These are phyloP conservation scores for Rhynchosporium secalis DNA, from an alignment of 2,329 filamentous ascomycete species.

Conservation along the genomic window DNA sequence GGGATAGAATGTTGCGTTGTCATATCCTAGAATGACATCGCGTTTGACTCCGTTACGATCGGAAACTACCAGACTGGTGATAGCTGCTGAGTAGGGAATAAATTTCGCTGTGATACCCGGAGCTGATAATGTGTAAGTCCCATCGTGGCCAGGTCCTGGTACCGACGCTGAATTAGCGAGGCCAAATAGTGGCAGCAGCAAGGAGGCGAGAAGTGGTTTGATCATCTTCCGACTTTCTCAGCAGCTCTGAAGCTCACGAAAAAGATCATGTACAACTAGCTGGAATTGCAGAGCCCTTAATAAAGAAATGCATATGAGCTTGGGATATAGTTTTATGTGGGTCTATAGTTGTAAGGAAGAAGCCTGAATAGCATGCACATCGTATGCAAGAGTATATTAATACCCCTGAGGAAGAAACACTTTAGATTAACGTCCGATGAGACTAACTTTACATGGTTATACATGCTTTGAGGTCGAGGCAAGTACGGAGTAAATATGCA, in stretches of 20 bases:
- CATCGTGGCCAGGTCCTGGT: slow-evolving; percentile 51
- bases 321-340: not conserved
- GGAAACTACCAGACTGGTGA: slow-evolving; percentile 68
- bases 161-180: slow-evolving; percentile 6
- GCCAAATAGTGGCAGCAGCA: slow-evolving; percentile 20
- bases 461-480: no score
- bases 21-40: slow-evolving; percentile 71
- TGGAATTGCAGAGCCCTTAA: not conserved
- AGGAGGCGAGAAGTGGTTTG: slow-evolving; percentile 15
- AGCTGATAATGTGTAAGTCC: slow-evolving; percentile 71
- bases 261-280: not conserved
- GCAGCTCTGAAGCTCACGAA: not conserved
- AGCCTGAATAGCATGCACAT: not conserved
- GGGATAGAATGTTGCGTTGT: slow-evolving; percentile 70
- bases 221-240: slow-evolving; percentile 4
- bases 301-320: not conserved
- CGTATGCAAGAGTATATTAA: not conserved
- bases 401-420: slow-evolving; percentile 3
- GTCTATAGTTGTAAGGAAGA: not conserved
- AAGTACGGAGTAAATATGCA: not conserved
- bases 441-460: not conserved
- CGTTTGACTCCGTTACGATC: slow-evolving; percentile 61
- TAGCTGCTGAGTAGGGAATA: slow-evolving; percentile 70
- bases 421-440: not conserved
- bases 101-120: slow-evolving; percentile 63